These are phyloP conservation scores for Hirsutella rhossiliensis DNA, from an alignment of 2,329 filamentous ascomycete species.

Conservation along the genomic window DNA sequence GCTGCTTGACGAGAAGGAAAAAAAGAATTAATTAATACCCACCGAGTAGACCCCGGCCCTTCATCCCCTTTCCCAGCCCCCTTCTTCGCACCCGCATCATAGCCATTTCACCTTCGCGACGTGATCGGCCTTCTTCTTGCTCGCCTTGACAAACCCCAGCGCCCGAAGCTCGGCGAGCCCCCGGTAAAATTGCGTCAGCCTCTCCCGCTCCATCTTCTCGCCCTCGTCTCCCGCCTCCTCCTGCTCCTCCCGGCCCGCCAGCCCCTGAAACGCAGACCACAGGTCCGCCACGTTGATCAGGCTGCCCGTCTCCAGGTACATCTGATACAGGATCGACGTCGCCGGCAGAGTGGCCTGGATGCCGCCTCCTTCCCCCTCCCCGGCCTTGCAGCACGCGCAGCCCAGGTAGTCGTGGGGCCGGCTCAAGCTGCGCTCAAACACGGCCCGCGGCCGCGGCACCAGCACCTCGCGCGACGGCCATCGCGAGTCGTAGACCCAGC, in stretches of 20 bases:
- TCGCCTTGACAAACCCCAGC: conserved; percentile 79
- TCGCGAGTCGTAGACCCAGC: conserved; percentile 63
- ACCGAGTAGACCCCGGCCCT: background rate
- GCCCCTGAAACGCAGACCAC: conserved; percentile 63
- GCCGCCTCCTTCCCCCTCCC: conserved; percentile 26
- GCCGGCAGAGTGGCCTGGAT: conserved; percentile 52
- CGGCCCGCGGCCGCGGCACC: conserved; percentile 56
- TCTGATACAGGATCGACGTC: conserved; percentile 62
- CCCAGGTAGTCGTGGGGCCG: conserved; percentile 67
- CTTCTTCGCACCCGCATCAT: conserved; percentile 13
- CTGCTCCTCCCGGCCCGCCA: conserved; percentile 32
- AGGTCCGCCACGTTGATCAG: conserved; percentile 71
- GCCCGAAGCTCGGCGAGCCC: conserved; percentile 74
- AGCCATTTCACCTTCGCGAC: conserved; percentile 82
- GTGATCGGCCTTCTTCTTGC: conserved; percentile 86
- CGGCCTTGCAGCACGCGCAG: conserved; percentile 53
- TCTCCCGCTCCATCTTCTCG: conserved; percentile 39
- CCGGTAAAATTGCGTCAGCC: conserved; percentile 70
- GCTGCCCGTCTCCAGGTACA: conserved; percentile 66
- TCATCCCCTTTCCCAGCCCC: background rate
- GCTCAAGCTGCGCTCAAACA: conserved; percentile 59
- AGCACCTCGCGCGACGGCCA: conserved; percentile 63
- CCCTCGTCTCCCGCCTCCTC: conserved; percentile 25
- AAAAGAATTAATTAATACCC: too few species aligned
- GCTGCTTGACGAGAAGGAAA: too few species aligned